Conservation (phyloP, 106 monocot genomes). For the Gastrodia elata region DNA sequence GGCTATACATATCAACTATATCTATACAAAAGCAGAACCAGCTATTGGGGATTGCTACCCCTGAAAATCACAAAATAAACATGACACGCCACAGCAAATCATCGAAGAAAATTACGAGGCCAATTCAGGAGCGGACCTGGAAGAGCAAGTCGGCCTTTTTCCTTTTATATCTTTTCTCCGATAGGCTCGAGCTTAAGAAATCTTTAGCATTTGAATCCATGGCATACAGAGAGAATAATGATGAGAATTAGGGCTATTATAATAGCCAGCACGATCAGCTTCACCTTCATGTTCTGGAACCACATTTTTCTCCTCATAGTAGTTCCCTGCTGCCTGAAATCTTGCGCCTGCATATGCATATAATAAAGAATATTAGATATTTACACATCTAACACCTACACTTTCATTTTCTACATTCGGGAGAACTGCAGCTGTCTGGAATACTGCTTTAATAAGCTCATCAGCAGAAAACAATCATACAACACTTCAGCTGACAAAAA, state of each 20-base stretch:
- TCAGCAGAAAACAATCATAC: neutral
- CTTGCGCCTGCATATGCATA: slow-evolving; percentile 35
- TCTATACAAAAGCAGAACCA: too few species aligned
- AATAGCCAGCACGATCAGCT: slow-evolving; percentile 52
- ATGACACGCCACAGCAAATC: neutral
- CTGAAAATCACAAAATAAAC: neutral
- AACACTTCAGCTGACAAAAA: too few species aligned
- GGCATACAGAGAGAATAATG: slow-evolving; percentile 52
- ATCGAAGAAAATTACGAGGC: neutral
- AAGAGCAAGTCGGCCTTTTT: neutral
- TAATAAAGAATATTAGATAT: neutral
- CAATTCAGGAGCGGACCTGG: neutral
- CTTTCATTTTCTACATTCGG: too few species aligned
- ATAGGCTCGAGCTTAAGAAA: too few species aligned
- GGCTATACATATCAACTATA: neutral
- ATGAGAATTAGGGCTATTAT: slow-evolving; percentile 54
- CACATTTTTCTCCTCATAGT: slow-evolving; percentile 63
- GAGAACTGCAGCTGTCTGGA: too few species aligned
- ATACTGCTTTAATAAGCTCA: too few species aligned
- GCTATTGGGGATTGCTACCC: neutral
- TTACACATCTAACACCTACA: neutral
- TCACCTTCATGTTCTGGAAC: slow-evolving; percentile 64
- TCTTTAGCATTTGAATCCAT: slow-evolving; percentile 45
- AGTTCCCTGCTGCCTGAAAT: slow-evolving; percentile 53
- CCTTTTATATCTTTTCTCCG: too few species aligned